These are phyloP conservation scores for Brassica carinata DNA, from an alignment of 345 rosid species.

Conservation along the genomic window DNA sequence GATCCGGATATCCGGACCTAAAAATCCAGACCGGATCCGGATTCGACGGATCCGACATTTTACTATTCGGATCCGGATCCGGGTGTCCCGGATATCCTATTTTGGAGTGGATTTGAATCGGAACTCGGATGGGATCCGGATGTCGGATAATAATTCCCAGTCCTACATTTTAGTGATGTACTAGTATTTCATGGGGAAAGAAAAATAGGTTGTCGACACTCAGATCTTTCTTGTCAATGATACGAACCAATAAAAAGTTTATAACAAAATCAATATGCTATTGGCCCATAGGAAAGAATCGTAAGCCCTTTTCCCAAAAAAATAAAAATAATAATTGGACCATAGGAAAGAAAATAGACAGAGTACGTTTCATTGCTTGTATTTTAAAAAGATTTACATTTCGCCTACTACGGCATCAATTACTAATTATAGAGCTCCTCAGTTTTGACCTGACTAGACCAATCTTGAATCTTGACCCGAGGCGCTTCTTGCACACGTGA, in stretches of 20 bases:
- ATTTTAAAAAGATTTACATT: background rate
- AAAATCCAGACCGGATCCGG: too few species aligned
- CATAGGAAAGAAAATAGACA: background rate
- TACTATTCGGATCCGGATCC: too few species aligned
- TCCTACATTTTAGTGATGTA: too few species aligned
- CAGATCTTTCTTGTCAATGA: background rate
- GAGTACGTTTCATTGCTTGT: background rate
- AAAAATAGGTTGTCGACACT: too few species aligned
- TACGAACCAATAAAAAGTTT: background rate
- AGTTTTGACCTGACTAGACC: conserved; percentile 26
- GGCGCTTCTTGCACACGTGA: conserved; percentile 30
- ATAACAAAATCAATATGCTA: background rate
- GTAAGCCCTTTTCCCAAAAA: too few species aligned
- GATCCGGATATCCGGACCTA: too few species aligned
- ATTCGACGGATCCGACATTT: too few species aligned
- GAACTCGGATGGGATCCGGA: too few species aligned
- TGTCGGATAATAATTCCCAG: too few species aligned
- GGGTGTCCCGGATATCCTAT: too few species aligned
- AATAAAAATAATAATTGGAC: background rate
- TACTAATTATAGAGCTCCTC: conserved; percentile 9
- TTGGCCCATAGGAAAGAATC: background rate
- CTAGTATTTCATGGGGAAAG: background rate
- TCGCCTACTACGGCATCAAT: background rate
- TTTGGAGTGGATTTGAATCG: too few species aligned
- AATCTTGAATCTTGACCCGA: conserved; percentile 12